Evolutionary conservation across 2,329 filamentous ascomycete genomes (phyloP).

Genomic region (Fusarium duplospermum): DNA sequence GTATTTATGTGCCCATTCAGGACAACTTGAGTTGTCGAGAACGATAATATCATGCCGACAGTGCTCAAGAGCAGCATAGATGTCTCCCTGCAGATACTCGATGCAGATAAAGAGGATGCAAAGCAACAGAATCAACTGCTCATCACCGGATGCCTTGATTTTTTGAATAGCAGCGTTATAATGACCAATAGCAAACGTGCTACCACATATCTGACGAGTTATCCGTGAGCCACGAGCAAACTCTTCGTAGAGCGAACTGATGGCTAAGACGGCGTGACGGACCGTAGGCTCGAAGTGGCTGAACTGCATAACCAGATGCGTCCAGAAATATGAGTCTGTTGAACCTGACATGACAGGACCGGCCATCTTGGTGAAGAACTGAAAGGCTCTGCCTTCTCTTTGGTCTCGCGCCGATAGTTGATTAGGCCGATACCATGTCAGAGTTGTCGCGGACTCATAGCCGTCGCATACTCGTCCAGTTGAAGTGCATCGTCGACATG

Average conservation of each 20-base stretch:
- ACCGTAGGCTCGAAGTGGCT: conserved; percentile 26
- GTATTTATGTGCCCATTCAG: conserved; percentile 5
- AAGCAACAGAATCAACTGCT: conserved; percentile 14
- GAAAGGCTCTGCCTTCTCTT: conserved; percentile 15
- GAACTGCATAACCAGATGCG: conserved; percentile 34
- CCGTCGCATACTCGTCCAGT: conserved; percentile 13
- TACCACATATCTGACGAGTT: conserved; percentile 10
- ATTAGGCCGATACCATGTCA: conserved; percentile 16
- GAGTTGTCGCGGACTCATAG: background rate
- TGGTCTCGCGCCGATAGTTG: conserved; percentile 11
- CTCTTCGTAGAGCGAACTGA: conserved; percentile 29
- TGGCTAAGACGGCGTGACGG: conserved; percentile 24
- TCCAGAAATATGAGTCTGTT: conserved; percentile 33
- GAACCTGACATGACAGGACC: conserved; percentile 20
- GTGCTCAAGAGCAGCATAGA: conserved; percentile 14
- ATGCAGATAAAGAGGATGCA: conserved; percentile 29
- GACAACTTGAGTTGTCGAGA: background rate
- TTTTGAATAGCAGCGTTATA: conserved; percentile 24
- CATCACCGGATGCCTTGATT: conserved; percentile 4
- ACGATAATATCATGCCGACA: conserved; percentile 15
- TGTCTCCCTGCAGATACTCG: conserved; percentile 22
- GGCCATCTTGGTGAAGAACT: conserved; percentile 23
- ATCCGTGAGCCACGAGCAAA: conserved; percentile 1
- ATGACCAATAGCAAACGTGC: conserved; percentile 12
- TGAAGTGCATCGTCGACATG: background rate